phyloP scores from a whole-genome alignment of 2,329 filamentous ascomycete species.

The Knufia fluminis region DNA sequence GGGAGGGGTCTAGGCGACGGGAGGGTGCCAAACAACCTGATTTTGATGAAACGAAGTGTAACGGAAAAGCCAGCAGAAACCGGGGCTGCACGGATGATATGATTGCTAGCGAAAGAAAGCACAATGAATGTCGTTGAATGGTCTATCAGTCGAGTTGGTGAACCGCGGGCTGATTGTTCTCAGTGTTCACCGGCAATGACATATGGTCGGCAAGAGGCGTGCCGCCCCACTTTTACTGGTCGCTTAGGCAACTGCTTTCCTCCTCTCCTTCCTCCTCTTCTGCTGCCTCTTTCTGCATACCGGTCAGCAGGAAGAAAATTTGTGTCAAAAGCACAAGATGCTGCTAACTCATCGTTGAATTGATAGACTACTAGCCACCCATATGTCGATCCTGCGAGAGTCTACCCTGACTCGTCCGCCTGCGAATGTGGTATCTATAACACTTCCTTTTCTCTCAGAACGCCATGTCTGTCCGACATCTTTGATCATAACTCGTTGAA shows the following conservation, averaged over 20 bases:
- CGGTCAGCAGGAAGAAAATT: too few species aligned
- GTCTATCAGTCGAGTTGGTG: neutral
- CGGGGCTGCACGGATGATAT: too few species aligned
- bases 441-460: neutral
- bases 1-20: neutral
- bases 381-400: neutral
- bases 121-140: conserved; percentile 1
- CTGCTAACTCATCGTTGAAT: too few species aligned
- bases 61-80: neutral
- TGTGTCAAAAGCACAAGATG: too few species aligned
- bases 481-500: conserved; percentile 2
- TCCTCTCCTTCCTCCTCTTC: neutral
- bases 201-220: neutral
- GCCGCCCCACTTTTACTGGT: neutral
- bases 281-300: neutral
- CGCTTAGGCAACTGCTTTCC: neutral
- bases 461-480: neutral
- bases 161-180: neutral
- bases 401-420: neutral
- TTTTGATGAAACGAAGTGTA: neutral
- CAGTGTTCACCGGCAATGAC: neutral
- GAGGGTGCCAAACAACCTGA: neutral
- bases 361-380: neutral
- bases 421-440: neutral
- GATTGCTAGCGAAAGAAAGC: neutral